Evolutionary conservation across 805 yeast species (phyloP).

Genomic region (Yarrowia sp.): DNA sequence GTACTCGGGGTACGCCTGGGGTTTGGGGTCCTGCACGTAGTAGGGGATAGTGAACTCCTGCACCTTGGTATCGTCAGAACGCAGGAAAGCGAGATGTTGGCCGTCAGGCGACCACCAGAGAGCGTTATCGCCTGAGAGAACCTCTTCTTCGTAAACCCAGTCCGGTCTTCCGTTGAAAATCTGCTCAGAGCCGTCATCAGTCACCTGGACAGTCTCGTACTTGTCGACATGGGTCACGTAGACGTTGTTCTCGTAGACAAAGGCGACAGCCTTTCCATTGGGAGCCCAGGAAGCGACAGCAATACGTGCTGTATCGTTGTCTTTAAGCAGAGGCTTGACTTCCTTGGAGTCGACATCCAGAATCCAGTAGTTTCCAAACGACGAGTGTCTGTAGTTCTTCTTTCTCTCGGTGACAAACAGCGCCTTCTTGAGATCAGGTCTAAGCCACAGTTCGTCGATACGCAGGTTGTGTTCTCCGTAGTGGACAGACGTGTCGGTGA

Average conservation of each 20-base stretch:
- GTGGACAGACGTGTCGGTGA: slow-evolving; percentile 6
- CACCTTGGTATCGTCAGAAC: slow-evolving; percentile 76
- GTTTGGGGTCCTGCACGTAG: slow-evolving; percentile 63
- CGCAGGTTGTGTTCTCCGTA: slow-evolving; percentile 48
- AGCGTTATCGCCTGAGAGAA: slow-evolving; percentile 70
- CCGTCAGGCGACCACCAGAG: slow-evolving; percentile 90
- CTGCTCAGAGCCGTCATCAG: slow-evolving; percentile 72
- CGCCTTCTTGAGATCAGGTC: slow-evolving; percentile 57
- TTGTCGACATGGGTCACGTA: slow-evolving; percentile 59
- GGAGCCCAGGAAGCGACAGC: slow-evolving; percentile 81
- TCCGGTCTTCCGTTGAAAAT: slow-evolving; percentile 89
- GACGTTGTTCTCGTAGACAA: slow-evolving; percentile 73
- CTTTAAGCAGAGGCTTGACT: slow-evolving; percentile 49
- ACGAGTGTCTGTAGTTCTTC: slow-evolving; percentile 73
- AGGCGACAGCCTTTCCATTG: slow-evolving; percentile 67
- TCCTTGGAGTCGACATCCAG: slow-evolving; percentile 55
- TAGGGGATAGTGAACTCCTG: slow-evolving; percentile 77
- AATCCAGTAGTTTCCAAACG: slow-evolving; percentile 66
- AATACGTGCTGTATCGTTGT: slow-evolving; percentile 46
- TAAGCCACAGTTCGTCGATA: slow-evolving; percentile 57
- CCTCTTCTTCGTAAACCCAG: slow-evolving; percentile 96
- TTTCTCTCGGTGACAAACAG: slow-evolving; percentile 61
- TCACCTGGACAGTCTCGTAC: slow-evolving; percentile 56
- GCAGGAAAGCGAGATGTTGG: slow-evolving; percentile 64
- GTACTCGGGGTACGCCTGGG: slow-evolving; percentile 66